Base-by-base conservation (phyloP, 164 flowering plant genomes). In the Sedum album region DNA sequence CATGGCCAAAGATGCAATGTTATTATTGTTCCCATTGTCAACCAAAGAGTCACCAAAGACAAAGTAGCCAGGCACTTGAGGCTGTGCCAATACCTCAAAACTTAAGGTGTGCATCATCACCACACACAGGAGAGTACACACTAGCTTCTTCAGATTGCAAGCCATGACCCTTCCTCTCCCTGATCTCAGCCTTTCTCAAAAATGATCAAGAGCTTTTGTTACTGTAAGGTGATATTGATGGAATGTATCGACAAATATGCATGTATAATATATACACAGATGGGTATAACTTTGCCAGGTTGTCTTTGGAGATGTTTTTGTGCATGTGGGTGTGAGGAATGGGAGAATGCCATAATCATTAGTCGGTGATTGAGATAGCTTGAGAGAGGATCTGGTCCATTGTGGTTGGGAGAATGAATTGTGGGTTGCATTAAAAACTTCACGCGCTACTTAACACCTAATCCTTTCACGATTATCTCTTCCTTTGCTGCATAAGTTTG, bases 31-130 rank as follows among this genome's bases (percentile, higher is more conserved):
- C 14, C 78, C 78, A 44, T 21, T 68, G 65, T 76, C 78, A 6
- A 31, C 33, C 38, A 72, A 36, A 5, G 78, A 76, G 38, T 76
- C 78, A 7, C 78, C 78, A 15, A 76, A 76, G 26, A 76, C 67
- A 66, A 76, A 76, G 30, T 38, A 69, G 31, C 66, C 63, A n/a
- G 72, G 71, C 15, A 69, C 66, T 31, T 69, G 66, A 3, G 66
- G 60, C 41, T 41, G 49, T 1, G 60, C 69, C 35, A 35, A 60
- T 20, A 35, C 53, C 57, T 6, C 57, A 23, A 51, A 23, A 23
- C 57, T 5, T 5, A 21, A 51, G 57, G 51, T 5, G 5, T n/a
- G 8, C 57, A 51, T 23, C 57, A 21, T 1, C 26, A 3, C 57
- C 57, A 21, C 26, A 48, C 8, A 23, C 57, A n/a, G n/a, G n/a